A percentile compares a stretch with the other conserved stretches of the same genome.
Conservation (phyloP, 495 filamentous ascomycete genomes). For the Penicillium bialowiezense region DNA sequence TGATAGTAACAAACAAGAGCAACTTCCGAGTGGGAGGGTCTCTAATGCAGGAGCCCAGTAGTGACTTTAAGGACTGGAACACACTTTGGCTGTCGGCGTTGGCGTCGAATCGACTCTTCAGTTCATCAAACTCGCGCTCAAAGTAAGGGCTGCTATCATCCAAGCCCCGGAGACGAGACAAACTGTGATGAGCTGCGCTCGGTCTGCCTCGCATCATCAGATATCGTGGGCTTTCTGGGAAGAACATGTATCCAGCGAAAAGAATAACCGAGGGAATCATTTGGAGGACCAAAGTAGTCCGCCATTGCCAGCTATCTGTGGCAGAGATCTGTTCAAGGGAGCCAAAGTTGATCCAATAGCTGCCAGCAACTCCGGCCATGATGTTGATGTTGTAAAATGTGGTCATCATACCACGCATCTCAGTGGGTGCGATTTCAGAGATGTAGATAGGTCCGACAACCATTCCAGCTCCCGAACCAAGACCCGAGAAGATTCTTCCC, state of each 20-base stretch:
- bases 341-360: conserved; percentile 74
- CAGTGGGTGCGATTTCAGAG: conserved; percentile 49
- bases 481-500: conserved; percentile 68
- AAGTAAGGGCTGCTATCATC: conserved; percentile 61
- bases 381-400: conserved; percentile 76
- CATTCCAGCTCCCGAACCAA: conserved; percentile 71
- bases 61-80: neutral
- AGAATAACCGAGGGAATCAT: conserved; percentile 56
- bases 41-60: conserved; percentile 27
- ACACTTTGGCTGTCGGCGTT: conserved; percentile 34
- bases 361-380: conserved; percentile 73
- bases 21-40: conserved; percentile 51
- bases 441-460: conserved; percentile 71
- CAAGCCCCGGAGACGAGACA: conserved; percentile 57
- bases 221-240: conserved; percentile 78
- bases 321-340: conserved; percentile 25
- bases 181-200: conserved; percentile 57
- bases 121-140: conserved; percentile 71
- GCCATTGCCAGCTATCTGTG: conserved; percentile 64
- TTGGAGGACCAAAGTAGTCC: conserved; percentile 58
- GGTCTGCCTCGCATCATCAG: conserved; percentile 62
- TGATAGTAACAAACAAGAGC: conserved; percentile 58
- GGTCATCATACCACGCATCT: conserved; percentile 65
- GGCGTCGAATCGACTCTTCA: conserved; percentile 64
- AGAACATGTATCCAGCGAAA: conserved; percentile 60